Evolutionary conservation across 2,329 filamentous ascomycete species (phyloP).

Genomic region (Fusarium pseudoanthophilum): DNA sequence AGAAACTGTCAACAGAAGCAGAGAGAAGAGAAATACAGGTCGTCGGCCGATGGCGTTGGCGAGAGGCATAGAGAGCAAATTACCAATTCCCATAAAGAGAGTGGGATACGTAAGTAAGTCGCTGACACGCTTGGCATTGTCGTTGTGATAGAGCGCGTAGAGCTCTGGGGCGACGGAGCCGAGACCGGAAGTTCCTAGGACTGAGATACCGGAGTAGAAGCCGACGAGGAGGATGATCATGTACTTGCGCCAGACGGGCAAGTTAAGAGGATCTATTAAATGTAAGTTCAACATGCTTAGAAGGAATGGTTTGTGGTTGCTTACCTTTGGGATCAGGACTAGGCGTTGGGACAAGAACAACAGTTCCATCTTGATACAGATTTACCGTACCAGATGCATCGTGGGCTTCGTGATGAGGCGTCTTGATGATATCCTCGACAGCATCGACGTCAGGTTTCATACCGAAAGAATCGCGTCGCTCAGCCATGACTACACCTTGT

Average conservation of each 20-base stretch:
- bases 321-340: slow-evolving; percentile 19
- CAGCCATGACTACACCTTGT: not conserved
- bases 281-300: accelerated
- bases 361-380: slow-evolving; percentile 7
- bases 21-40: not conserved
- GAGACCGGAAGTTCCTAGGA: slow-evolving; percentile 12
- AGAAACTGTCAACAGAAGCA: not conserved
- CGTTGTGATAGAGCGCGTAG: not conserved
- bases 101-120: slow-evolving; percentile 5
- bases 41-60: not conserved
- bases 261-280: not conserved
- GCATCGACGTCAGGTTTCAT: slow-evolving; percentile 7
- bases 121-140: slow-evolving; percentile 1
- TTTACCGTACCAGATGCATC: slow-evolving; percentile 12
- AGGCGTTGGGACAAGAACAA: not conserved
- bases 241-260: slow-evolving; percentile 10
- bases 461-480: slow-evolving; percentile 3
- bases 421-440: not conserved
- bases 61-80: not conserved
- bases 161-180: not conserved
- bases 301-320: accelerated
- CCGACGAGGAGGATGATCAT: slow-evolving; percentile 11
- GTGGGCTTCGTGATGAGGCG: not conserved
- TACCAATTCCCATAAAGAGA: slow-evolving; percentile 9
- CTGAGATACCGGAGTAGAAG: slow-evolving; percentile 16